Evolutionary conservation across 305 asterid species (phyloP), one percentile per base, ranked within the genome.

Genomic region (Solanum hybrid): DNA sequence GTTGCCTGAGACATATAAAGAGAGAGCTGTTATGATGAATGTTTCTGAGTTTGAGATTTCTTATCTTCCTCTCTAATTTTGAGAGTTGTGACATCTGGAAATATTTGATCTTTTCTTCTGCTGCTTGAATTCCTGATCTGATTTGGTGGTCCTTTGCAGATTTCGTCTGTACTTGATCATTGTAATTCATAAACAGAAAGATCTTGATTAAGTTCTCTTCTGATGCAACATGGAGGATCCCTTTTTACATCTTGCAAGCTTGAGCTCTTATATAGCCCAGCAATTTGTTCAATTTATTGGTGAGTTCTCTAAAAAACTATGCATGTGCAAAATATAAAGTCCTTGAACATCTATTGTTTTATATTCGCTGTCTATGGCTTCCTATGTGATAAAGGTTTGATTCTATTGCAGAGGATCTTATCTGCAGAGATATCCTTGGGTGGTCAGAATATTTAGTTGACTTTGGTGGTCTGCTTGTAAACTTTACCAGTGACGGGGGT

Each of bases 271-370:
- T 89, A 85, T 95, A 88, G 90, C 92, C 41, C 93, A 87, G 34
- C 92, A 93, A 73, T 89, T 95, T 34, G 87, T 95, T 87, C 96
- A 92, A 89, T 95, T 95, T 89, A 85, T 97, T 26, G 97, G 99
- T 96, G 86, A 94, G 96, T 87, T 88, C 65, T 14, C 41, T 17
- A 29, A 51, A 81, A 36, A 3, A 39, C 5, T 24, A 87, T 8
- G 10, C 79, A 38, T 22, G 37, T 29, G 36, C 75, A 68, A 57
- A 24, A 41, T 15, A 79, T 33, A 26, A 17, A 72, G 15, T 61
- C 13, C 51, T 4, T 13, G 38, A 70, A 2, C 26, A 61, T 61
- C 89, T 82, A 61, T 29, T 27, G 72, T 88, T 13, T 39, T 27
- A 11, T 91, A 11, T 33, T 34, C 24, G 34, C 37, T 81, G 90